Conservation (phyloP, 495 filamentous ascomycete species). For the Lineolata rhizophorae region DNA sequence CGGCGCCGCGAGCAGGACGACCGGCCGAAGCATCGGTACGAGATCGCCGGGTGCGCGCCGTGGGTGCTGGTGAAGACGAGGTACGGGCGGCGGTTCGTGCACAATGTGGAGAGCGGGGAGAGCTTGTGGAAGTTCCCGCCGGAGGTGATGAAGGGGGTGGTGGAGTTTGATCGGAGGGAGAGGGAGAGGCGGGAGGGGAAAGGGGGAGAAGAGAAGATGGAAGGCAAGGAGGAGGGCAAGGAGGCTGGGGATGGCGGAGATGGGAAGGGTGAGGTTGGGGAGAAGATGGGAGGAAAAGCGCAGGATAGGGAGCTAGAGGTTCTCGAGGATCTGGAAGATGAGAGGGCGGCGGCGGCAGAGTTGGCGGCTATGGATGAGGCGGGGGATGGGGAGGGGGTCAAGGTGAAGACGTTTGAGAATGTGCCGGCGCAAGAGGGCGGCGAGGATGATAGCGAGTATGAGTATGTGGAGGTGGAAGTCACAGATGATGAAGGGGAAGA, state of each 20-base stretch:
- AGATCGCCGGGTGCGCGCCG: slow-evolving; percentile 62
- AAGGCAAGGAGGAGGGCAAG: slow-evolving; percentile 13
- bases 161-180: slow-evolving; percentile 41
- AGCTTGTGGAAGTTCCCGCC: slow-evolving; percentile 87
- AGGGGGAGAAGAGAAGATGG: slow-evolving; percentile 12
- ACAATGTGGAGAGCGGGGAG: slow-evolving; percentile 60
- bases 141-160: slow-evolving; percentile 58
- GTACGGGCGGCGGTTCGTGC: slow-evolving; percentile 65
- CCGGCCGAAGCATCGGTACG: slow-evolving; percentile 56
- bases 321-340: slow-evolving; percentile 12
- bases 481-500: slow-evolving; percentile 28
- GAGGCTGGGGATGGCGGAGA: too few relatives aligned
- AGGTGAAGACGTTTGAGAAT: slow-evolving; percentile 7
- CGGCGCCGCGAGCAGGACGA: slow-evolving; percentile 42
- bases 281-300: too few relatives aligned
- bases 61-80: slow-evolving; percentile 90
- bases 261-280: too few relatives aligned
- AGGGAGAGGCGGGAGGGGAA: slow-evolving; percentile 23
- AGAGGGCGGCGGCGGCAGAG: too few relatives aligned
- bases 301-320: slow-evolving; percentile 9
- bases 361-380: too few relatives aligned
- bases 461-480: slow-evolving; percentile 83
- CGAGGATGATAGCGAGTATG: slow-evolving; percentile 24
- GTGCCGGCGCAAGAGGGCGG: slow-evolving; percentile 9
- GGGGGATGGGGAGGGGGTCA: slow-evolving; percentile 20